phyloP scores from a whole-genome alignment of 352 stramenopile species.

The Discostella stelligera region DNA sequence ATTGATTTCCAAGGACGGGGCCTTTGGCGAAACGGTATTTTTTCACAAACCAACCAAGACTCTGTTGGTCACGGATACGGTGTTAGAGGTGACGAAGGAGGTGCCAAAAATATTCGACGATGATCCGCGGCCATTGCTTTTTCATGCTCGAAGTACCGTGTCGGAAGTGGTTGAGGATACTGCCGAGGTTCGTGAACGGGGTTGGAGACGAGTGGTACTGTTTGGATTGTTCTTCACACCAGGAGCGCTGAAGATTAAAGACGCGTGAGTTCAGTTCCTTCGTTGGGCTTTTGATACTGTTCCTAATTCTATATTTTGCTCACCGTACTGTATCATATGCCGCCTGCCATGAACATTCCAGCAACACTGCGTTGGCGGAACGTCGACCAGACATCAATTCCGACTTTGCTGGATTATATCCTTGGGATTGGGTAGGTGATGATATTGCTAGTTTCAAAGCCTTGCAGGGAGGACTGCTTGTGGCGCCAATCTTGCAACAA shows the following conservation, averaged over 20 bases:
- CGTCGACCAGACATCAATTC: slow-evolving; percentile 75
- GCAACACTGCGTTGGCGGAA: slow-evolving; percentile 61
- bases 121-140: slow-evolving; percentile 81
- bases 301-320: neutral
- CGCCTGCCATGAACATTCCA: neutral
- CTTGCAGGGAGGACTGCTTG: slow-evolving; percentile 77
- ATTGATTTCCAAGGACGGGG: slow-evolving; percentile 79
- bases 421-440: slow-evolving; percentile 74
- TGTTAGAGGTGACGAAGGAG: slow-evolving; percentile 79
- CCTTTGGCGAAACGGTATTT: slow-evolving; percentile 84
- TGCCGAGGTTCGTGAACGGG: slow-evolving; percentile 60
- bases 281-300: neutral
- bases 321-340: neutral
- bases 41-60: slow-evolving; percentile 80
- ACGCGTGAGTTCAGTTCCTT: slow-evolving; percentile 34
- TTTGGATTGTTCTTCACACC: slow-evolving; percentile 84
- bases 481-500: slow-evolving; percentile 85
- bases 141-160: slow-evolving; percentile 82
- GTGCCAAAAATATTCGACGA: slow-evolving; percentile 77
- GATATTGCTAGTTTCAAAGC: slow-evolving; percentile 81
- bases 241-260: slow-evolving; percentile 69
- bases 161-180: slow-evolving; percentile 76
- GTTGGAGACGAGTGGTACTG: slow-evolving; percentile 81
- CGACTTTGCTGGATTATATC: slow-evolving; percentile 81
- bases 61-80: slow-evolving; percentile 83